Percentiles rank a stretch among this genome's conserved stretches.
phyloP scores from a whole-genome alignment of 2,329 filamentous ascomycete species.

The Cladosporium sp. region DNA sequence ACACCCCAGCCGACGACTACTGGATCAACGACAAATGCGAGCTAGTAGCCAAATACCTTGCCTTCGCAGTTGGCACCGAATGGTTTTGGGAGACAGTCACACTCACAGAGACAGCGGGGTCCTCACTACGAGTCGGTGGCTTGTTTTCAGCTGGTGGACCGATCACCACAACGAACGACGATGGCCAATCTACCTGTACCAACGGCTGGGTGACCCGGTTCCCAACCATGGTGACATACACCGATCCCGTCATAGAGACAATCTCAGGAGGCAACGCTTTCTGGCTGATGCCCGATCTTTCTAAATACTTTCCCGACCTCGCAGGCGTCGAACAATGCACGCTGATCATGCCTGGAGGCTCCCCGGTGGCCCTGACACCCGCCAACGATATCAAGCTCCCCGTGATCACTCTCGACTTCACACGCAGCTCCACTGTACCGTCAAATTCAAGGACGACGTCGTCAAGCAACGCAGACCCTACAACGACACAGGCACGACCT shows the following conservation, averaged over 20 bases:
- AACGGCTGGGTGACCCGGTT: background rate
- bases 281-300: background rate
- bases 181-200: conserved; percentile 1
- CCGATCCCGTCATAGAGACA: background rate
- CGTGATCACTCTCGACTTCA: background rate
- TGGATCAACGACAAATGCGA: background rate
- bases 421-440: background rate
- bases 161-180: conserved; percentile 1
- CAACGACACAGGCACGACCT: no score
- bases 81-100: background rate
- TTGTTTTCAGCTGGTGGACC: background rate
- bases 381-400: background rate
- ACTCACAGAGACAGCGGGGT: background rate
- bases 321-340: background rate
- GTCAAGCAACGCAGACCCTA: no score
- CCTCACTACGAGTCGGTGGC: background rate
- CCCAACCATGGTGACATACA: background rate
- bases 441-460: background rate
- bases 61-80: background rate
- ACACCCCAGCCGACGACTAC: background rate
- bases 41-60: background rate
- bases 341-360: background rate
- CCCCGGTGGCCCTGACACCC: background rate
- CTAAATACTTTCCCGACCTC: background rate
- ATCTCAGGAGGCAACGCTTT: background rate